Percentiles rank a stretch among this genome's conserved stretches.
Conservation (phyloP, 768 basidiomycete species). For the Phlebiopsis gigantea region DNA sequence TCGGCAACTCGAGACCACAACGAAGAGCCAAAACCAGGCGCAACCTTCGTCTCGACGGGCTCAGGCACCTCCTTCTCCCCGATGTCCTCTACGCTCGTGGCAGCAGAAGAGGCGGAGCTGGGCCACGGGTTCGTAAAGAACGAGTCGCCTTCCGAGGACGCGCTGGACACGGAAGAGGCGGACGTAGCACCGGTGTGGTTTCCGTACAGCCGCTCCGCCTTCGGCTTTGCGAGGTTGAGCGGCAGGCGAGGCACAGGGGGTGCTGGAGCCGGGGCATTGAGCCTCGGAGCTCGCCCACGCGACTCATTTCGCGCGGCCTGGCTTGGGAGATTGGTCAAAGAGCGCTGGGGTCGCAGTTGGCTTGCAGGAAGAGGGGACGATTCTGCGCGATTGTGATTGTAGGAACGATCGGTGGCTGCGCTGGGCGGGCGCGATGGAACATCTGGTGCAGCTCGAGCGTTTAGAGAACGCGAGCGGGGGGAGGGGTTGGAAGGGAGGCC, state of each 20-base stretch:
- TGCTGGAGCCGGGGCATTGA: background rate
- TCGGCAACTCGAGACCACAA: conserved; percentile 56
- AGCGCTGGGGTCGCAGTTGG: conserved; percentile 20
- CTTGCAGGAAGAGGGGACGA: conserved; percentile 6
- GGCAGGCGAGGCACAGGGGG: background rate
- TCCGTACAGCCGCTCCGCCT: background rate
- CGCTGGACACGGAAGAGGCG: background rate
- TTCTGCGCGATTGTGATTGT: background rate
- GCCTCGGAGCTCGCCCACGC: background rate
- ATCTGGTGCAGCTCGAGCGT: conserved; percentile 8
- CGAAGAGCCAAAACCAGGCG: conserved; percentile 35
- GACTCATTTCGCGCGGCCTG: conserved; percentile 6
- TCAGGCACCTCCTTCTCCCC: conserved; percentile 1
- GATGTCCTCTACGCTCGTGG: conserved; percentile 10
- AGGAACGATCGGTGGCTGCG: conserved; percentile 16
- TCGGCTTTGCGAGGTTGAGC: background rate
- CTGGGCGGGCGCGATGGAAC: conserved; percentile 16
- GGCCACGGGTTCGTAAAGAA: background rate
- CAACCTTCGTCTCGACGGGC: background rate
- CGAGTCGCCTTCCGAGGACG: background rate
- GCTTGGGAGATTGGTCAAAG: conserved; percentile 14
- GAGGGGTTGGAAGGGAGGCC: conserved; percentile 37
- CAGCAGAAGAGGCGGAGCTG: conserved; percentile 2
- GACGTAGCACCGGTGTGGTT: background rate
- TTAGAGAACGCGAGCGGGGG: conserved; percentile 32